Conservation (phyloP, 345 rosid genomes). For the Eucalyptus victrix region DNA sequence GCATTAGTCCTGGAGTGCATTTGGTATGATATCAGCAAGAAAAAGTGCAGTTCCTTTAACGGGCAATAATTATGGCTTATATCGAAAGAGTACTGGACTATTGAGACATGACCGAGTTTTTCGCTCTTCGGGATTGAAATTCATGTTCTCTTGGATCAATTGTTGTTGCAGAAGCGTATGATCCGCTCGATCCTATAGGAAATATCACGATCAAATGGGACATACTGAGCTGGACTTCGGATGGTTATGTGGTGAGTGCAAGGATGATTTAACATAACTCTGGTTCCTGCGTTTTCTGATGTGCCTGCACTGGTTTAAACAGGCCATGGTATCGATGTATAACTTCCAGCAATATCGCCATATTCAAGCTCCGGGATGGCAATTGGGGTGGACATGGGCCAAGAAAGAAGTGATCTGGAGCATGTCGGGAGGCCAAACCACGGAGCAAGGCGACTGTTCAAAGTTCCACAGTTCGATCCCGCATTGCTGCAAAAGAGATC, state of each 20-base stretch:
- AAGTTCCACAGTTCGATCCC: conserved; percentile 66
- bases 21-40: neutral
- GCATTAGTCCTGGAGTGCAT: neutral
- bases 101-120: neutral
- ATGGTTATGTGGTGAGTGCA: conserved; percentile 84
- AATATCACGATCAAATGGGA: conserved; percentile 98
- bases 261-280: neutral
- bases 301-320: neutral
- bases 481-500: conserved; percentile 84
- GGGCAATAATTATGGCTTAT: neutral
- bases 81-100: neutral
- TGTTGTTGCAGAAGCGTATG: conserved; percentile 66
- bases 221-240: conserved; percentile 79
- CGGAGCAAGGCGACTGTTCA: conserved; percentile 92
- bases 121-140: neutral
- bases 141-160: neutral
- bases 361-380: conserved; percentile 83
- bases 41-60: neutral
- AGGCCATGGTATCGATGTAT: conserved; percentile 79
- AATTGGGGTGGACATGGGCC: conserved; percentile 87
- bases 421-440: conserved; percentile 71
- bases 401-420: conserved; percentile 89
- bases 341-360: conserved; percentile 91
- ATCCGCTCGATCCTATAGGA: conserved; percentile 83
- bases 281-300: neutral